Conservation (phyloP, 1,284 basidiomycete genomes). For the Ustilago esculenta region DNA sequence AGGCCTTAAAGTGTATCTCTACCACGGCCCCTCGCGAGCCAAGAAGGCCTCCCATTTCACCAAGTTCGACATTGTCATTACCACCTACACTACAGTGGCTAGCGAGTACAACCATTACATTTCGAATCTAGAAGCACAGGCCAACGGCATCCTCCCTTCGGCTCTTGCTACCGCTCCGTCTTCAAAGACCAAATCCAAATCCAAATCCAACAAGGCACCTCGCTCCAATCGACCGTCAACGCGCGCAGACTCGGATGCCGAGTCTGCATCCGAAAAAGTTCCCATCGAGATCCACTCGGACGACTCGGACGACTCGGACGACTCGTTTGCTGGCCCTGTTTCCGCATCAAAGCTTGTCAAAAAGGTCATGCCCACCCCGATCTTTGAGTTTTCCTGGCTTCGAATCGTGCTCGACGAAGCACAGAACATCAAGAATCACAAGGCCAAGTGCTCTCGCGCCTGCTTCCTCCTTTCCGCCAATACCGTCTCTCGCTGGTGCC, state of each 20-base stretch:
- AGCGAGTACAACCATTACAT: conserved; percentile 50
- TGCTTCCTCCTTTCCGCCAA: conserved; percentile 75
- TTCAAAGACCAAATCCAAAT: conserved; percentile 14
- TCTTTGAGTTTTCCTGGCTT: conserved; percentile 85
- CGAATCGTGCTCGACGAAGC: conserved; percentile 92
- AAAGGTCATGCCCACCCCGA: conserved; percentile 69
- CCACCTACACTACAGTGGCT: conserved; percentile 60
- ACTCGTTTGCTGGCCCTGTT: conserved; percentile 19
- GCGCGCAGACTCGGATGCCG: conserved; percentile 32
- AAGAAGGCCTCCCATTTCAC: conserved; percentile 43
- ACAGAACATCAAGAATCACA: conserved; percentile 94
- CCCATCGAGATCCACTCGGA: conserved; percentile 66
- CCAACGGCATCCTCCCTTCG: conserved; percentile 9
- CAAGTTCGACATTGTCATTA: conserved; percentile 61
- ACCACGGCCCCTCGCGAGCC: conserved; percentile 57
- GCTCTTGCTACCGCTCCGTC: background rate
- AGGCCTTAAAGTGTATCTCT: conserved; percentile 56
- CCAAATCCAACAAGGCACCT: conserved; percentile 8
- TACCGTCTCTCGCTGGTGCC: conserved; percentile 62
- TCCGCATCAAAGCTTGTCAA: conserved; percentile 68
- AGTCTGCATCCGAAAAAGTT: conserved; percentile 12
- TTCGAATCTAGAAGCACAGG: conserved; percentile 23
- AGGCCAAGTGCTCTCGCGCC: conserved; percentile 79
- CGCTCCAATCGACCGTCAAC: conserved; percentile 2
- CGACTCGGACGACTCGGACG: conserved; percentile 67